phyloP scores from a whole-genome alignment of 2,329 filamentous ascomycete species.

The Pseudohalonectria lignicola region DNA sequence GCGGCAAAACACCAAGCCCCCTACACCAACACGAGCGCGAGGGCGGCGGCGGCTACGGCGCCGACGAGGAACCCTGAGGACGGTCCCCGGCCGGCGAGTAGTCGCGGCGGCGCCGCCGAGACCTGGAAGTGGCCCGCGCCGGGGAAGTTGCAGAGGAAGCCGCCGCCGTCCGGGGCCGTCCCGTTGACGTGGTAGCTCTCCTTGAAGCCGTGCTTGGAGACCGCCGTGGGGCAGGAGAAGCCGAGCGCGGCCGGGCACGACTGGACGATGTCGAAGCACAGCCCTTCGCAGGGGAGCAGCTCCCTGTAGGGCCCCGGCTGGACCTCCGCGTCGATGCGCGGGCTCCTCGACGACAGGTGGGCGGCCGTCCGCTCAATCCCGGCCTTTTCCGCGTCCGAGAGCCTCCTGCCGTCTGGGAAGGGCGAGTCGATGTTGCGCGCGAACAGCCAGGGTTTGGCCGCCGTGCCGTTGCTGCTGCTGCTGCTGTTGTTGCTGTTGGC shows the following conservation, averaged over 20 bases:
- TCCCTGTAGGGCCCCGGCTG: slow-evolving; percentile 88
- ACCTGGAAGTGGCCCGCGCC: slow-evolving; percentile 42
- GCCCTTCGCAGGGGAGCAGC: slow-evolving; percentile 73
- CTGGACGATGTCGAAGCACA: slow-evolving; percentile 79
- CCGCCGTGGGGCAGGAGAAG: slow-evolving; percentile 60
- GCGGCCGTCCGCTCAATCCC: slow-evolving; percentile 19
- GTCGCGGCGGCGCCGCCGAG: slow-evolving; percentile 9
- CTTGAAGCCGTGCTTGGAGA: slow-evolving; percentile 24
- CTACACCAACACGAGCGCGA: not conserved
- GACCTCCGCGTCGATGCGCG: slow-evolving; percentile 59
- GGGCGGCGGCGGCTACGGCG: not conserved
- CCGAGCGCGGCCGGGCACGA: slow-evolving; percentile 68
- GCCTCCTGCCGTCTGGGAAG: slow-evolving; percentile 57
- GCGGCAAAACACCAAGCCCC: slow-evolving; percentile 1
- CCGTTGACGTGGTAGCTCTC: slow-evolving; percentile 27
- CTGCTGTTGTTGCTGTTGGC: too few species aligned
- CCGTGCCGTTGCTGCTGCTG: slow-evolving; percentile 27
- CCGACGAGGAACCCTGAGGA: slow-evolving; percentile 1
- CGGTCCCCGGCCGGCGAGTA: slow-evolving; percentile 2
- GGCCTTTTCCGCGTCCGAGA: slow-evolving; percentile 26
- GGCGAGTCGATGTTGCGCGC: slow-evolving; percentile 60
- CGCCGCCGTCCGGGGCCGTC: slow-evolving; percentile 12
- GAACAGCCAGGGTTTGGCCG: slow-evolving; percentile 37
- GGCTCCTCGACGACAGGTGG: slow-evolving; percentile 53
- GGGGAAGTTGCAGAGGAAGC: slow-evolving; percentile 47